phyloP scores from a whole-genome alignment of 2,329 filamentous ascomycete genomes.

The Aspergillus felis region DNA sequence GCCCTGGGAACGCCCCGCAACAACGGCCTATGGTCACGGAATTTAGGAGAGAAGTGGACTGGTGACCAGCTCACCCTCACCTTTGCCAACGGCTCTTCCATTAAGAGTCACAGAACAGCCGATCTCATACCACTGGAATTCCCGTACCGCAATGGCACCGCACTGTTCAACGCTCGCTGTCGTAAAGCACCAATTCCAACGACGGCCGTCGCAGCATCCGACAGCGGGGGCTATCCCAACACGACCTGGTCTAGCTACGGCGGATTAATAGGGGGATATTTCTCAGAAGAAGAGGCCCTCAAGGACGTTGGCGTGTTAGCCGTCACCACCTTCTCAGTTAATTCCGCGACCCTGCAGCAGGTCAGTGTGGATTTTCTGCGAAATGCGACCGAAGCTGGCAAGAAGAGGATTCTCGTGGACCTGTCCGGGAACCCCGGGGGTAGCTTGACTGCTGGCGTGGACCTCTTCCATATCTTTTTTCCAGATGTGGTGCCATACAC shows the following conservation, averaged over 20 bases:
- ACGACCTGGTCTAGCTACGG: constrained; percentile 12
- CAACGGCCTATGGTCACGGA: not conserved
- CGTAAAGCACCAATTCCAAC: not conserved
- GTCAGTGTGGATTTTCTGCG: constrained; percentile 17
- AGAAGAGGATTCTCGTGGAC: constrained; percentile 63
- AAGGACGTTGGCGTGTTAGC: not conserved
- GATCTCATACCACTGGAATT: not conserved
- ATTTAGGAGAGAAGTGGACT: not conserved
- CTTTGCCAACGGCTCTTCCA: not conserved
- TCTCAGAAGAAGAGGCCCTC: not conserved
- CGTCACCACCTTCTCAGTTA: constrained; percentile 12
- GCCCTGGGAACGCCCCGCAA: not conserved
- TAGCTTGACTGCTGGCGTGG: constrained; percentile 43
- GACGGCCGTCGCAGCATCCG: constrained; percentile 8
- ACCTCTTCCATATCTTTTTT: constrained; percentile 54
- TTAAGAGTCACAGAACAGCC: not conserved
- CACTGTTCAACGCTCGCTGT: not conserved
- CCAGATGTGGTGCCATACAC: constrained; percentile 44
- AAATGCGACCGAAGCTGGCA: constrained; percentile 37
- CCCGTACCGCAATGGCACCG: not conserved
- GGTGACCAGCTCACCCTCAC: not conserved
- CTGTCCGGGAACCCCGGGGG: constrained; percentile 60
- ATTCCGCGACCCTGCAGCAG: constrained; percentile 8
- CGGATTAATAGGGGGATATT: not conserved
- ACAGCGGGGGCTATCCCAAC: constrained; percentile 13